phyloP scores from a whole-genome alignment of 768 basidiomycete species.

The Lactarius trivialis region DNA sequence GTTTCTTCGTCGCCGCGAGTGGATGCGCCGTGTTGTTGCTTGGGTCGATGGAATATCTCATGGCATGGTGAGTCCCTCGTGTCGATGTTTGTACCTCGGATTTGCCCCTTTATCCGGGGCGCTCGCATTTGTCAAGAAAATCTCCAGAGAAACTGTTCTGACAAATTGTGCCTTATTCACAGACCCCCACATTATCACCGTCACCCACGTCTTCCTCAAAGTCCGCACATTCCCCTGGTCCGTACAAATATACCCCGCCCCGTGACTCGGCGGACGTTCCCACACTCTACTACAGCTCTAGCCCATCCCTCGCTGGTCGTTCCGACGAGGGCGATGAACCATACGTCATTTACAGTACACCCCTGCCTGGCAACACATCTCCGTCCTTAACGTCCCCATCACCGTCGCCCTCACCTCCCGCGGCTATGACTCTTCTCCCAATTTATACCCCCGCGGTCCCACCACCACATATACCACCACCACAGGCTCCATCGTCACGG shows the following conservation, averaged over 20 bases:
- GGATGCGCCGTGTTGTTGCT: conserved; percentile 23
- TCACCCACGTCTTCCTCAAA: not conserved
- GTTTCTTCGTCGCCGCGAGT: conserved; percentile 22
- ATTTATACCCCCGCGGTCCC: conserved; percentile 14
- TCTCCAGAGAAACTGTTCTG: not conserved
- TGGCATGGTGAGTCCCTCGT: conserved; percentile 14
- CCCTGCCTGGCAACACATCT: conserved; percentile 9
- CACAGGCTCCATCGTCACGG: conserved; percentile 13
- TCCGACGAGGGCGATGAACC: conserved; percentile 21
- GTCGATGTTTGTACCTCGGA: not conserved
- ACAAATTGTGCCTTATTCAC: conserved; percentile 2
- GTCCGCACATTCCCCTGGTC: not conserved
- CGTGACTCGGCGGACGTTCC: conserved; percentile 15
- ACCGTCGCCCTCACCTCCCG: conserved; percentile 11
- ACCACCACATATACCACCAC: conserved; percentile 17
- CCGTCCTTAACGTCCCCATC: not conserved
- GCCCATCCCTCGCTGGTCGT: conserved; percentile 2
- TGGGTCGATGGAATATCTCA: conserved; percentile 23
- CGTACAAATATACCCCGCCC: conserved; percentile 13
- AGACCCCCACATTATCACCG: conserved; percentile 17
- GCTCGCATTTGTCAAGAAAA: not conserved
- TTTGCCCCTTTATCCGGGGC: not conserved
- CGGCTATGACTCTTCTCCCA: not conserved
- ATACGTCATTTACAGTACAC: conserved; percentile 24
- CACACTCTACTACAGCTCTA: conserved; percentile 15